Percentiles rank a stretch among this genome's conserved stretches.
Conservation (phyloP, 2,329 filamentous ascomycete species). For the Neopestalotiopsis sp. region DNA sequence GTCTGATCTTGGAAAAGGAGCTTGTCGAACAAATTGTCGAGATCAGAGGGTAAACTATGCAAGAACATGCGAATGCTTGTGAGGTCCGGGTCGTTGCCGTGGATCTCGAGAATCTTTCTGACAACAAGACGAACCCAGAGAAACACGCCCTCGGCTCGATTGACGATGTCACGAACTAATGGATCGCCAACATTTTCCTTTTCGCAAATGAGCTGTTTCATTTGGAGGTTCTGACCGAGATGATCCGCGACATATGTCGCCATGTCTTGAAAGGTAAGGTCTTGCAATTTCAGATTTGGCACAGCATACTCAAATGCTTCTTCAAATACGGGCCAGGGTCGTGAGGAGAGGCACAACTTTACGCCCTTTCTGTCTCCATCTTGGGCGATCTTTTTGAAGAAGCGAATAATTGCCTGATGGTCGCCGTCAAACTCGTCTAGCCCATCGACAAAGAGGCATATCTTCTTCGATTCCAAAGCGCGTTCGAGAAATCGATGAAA, state of each 20-base stretch:
- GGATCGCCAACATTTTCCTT: constrained; percentile 10
- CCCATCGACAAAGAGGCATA: constrained; percentile 33
- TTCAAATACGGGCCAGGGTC: constrained; percentile 33
- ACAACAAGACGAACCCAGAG: constrained; percentile 35
- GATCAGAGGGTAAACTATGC: constrained; percentile 6
- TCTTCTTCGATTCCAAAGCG: constrained; percentile 23
- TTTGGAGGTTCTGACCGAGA: constrained; percentile 19
- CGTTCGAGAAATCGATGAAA: constrained; percentile 30
- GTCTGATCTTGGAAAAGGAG: constrained; percentile 36
- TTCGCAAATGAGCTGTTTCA: constrained; percentile 22
- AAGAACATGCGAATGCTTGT: constrained; percentile 23
- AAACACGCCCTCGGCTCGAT: constrained; percentile 31
- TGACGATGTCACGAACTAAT: constrained; percentile 20
- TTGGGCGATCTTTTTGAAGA: constrained; percentile 24
- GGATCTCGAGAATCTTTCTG: constrained; percentile 30
- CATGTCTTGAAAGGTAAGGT: constrained; percentile 31
- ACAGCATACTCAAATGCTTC: constrained; percentile 26
- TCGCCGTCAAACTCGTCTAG: constrained; percentile 33
- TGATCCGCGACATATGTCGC: constrained; percentile 24
- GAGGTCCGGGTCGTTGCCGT: constrained; percentile 20
- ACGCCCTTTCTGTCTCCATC: constrained; percentile 22
- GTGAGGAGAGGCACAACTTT: constrained; percentile 34
- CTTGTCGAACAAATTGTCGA: constrained; percentile 36
- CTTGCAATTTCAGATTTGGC: constrained; percentile 30
- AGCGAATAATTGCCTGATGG: constrained; percentile 26